Evolutionary conservation across 495 filamentous ascomycete genomes (phyloP).

Genomic region (Schizothecium vesticola): DNA sequence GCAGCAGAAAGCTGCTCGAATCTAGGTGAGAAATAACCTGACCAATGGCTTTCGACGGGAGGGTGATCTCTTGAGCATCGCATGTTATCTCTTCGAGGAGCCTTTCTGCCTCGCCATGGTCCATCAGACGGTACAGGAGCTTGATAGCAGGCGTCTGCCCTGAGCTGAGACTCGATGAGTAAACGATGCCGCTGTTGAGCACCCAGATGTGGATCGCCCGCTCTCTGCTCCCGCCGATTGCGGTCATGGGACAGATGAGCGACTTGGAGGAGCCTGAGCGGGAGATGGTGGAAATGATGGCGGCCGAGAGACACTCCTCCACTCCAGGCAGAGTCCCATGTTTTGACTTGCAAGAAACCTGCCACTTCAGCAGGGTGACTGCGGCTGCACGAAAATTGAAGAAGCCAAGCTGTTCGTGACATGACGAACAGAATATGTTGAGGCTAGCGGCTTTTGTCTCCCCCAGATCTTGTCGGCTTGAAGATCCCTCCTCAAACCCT

Average conservation of each 20-base stretch:
- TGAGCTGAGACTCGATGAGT: conserved; percentile 39
- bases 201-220: conserved; percentile 55
- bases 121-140: conserved; percentile 53
- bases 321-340: conserved; percentile 22
- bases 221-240: conserved; percentile 2
- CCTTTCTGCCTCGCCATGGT: conserved; percentile 42
- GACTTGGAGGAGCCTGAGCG: conserved; percentile 47
- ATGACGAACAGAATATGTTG: conserved; percentile 38
- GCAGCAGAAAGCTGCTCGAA: conserved; percentile 50
- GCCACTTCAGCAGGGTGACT: conserved; percentile 36
- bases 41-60: conserved; percentile 47
- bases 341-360: conserved; percentile 27
- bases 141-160: conserved; percentile 53
- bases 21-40: conserved; percentile 40
- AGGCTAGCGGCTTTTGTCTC: conserved; percentile 22
- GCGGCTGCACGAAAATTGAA: conserved; percentile 45
- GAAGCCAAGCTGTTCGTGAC: conserved; percentile 42
- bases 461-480: conserved; percentile 11
- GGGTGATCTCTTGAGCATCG: conserved; percentile 59
- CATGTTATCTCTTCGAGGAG: conserved; percentile 50
- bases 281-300: conserved; percentile 41
- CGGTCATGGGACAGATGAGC: conserved; percentile 36
- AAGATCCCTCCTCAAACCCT: conserved; percentile 14
- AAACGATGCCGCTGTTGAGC: conserved; percentile 63
- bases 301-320: conserved; percentile 43